Evolutionary conservation across 306 rosid genomes (phyloP).

Genomic region (Oxytropis ochrocephala): DNA sequence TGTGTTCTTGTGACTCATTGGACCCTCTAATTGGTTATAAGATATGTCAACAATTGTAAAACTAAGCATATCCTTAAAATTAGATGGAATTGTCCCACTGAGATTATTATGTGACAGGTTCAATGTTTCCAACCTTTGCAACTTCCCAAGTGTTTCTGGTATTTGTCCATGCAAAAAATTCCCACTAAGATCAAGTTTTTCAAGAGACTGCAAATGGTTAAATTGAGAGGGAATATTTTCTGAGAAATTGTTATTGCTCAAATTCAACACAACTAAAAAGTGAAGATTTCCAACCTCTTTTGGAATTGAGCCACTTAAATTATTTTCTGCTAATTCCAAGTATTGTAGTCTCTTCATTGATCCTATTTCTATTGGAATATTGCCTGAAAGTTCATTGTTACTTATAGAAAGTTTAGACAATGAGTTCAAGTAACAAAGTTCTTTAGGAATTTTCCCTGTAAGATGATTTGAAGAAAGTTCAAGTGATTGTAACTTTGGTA

Average conservation of each 20-base stretch:
- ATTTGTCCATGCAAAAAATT: too few species aligned
- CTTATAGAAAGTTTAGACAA: not conserved
- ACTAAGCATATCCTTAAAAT: constrained; percentile 20
- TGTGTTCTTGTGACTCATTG: not conserved
- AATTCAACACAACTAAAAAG: not conserved
- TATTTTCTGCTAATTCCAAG: constrained; percentile 4
- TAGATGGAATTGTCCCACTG: constrained; percentile 20
- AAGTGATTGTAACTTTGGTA: too few species aligned
- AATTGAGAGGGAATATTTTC: constrained; percentile 4
- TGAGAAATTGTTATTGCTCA: not conserved
- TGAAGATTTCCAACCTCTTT: not conserved
- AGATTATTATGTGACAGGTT: constrained; percentile 40
- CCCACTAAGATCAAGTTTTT: too few species aligned
- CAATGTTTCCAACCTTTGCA: constrained; percentile 13
- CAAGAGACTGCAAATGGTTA: not conserved
- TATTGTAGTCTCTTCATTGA: not conserved
- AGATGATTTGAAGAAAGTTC: too few species aligned
- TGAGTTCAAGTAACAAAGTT: not conserved
- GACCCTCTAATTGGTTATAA: constrained; percentile 15
- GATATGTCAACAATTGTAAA: constrained; percentile 35
- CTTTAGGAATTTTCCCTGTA: too few species aligned
- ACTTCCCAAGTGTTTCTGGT: constrained; percentile 22
- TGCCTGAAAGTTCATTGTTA: constrained; percentile 4
- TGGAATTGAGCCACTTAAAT: constrained; percentile 8
- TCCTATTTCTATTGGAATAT: not conserved